Evolutionary conservation across 176 grass and related monocot species (phyloP), one percentile per base, ranked within the genome.

Genomic region (Saccharum officinarum): DNA sequence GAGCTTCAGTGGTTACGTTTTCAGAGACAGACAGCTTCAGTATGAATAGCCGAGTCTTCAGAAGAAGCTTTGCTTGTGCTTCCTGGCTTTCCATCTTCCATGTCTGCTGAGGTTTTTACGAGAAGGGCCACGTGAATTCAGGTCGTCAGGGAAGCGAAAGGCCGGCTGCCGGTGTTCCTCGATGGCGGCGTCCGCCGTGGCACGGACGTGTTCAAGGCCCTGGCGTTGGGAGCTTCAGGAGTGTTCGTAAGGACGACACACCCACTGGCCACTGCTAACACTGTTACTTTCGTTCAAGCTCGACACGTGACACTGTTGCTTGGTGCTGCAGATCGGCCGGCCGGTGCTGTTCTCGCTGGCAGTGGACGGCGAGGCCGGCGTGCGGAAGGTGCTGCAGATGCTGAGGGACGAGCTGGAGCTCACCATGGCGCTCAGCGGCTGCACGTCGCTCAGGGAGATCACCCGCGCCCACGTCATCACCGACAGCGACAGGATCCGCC

Each of bases 171-270:
- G 10, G 93, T 98, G 75, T 98, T 95, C 84, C 91, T 98, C 20
- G 96, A 98, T 75, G 91, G 93, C 20, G 93, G 96, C 34, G 86
- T 98, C 49, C 96, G 96, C 42, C 89, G 96, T 31, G 96, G 96
- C 81, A 94, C 96, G 1, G 96, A 98, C 71, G 91, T 98, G 71
- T 98, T 98, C 86, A 95, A 98, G 85, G 96, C 96, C 44, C 78
- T 95, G 80, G 96, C 93, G 0, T 66, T 98, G 60, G 96, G 96
- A 80, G 96, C 93, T 39, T 88, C 96, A 71, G 96, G 96, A 80
- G 92, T 95, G 1, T 98, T 98, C 10, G 96, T 98, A 86, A 91
- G 93, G 59, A 61, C 52, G 17, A 3, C 49, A 59, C 50, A 9
- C 33, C 31, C 30, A 75, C 16, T 75, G 33, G 33, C 33, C 33